A percentile compares a stretch with the other conserved stretches of the same genome.
Conservation (phyloP, 257 asterid species). For the Henckelia pumila region DNA sequence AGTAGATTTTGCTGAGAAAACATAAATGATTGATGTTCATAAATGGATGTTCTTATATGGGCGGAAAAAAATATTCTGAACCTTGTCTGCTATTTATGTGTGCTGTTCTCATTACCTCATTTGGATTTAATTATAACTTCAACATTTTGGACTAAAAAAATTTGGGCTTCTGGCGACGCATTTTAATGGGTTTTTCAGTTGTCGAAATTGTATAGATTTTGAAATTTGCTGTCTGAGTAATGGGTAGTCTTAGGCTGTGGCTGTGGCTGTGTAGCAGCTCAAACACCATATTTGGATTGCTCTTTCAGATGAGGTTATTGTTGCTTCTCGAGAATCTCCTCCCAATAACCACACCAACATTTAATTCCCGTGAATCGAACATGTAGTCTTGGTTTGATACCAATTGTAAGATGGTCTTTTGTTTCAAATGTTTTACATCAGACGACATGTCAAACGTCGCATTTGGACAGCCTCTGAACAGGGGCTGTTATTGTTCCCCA, state of each 20-base stretch:
- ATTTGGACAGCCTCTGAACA: too few relatives aligned
- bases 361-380: too few relatives aligned
- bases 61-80: not conserved
- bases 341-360: too few relatives aligned
- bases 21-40: conserved; percentile 10
- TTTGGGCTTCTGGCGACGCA: not conserved
- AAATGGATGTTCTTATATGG: conserved; percentile 1
- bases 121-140: not conserved
- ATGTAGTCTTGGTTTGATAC: too few relatives aligned
- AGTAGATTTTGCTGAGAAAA: conserved; percentile 10
- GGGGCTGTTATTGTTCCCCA: not conserved
- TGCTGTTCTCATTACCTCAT: conserved; percentile 4
- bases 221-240: too few relatives aligned
- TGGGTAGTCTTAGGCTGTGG: too few relatives aligned
- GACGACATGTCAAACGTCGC: not conserved
- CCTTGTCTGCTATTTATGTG: not conserved
- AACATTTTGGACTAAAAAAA: not conserved
- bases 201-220: not conserved
- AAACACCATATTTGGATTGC: too few relatives aligned
- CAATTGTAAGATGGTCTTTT: too few relatives aligned
- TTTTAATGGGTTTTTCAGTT: conserved; percentile 1
- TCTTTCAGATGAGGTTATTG: too few relatives aligned
- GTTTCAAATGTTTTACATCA: too few relatives aligned
- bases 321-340: too few relatives aligned
- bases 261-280: too few relatives aligned